phyloP scores from a whole-genome alignment of 192 early-diverging fungal species.

The Geranomyces variabilis region DNA sequence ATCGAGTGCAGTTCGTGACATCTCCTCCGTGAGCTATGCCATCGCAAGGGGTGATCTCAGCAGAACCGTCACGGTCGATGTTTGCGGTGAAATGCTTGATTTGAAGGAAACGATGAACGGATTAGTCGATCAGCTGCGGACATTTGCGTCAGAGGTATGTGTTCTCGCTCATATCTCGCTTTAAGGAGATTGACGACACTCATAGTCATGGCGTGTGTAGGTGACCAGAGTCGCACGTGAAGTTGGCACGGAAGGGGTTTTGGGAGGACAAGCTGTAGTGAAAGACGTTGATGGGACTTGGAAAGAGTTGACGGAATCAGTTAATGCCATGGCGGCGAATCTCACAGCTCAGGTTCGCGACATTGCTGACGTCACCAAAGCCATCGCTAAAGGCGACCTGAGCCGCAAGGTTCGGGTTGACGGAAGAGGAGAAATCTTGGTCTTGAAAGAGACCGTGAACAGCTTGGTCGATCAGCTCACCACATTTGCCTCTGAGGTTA shows the following conservation, averaged over 20 bases:
- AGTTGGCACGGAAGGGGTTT: conserved; percentile 71
- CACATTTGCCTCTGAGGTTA: conserved; percentile 64
- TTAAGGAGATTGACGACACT: too few relatives aligned
- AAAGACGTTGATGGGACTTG: conserved; percentile 58
- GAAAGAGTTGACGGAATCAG: conserved; percentile 70
- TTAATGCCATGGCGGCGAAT: conserved; percentile 73
- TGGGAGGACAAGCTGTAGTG: conserved; percentile 72
- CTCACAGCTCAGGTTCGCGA: conserved; percentile 62
- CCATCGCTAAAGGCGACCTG: conserved; percentile 68
- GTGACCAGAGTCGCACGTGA: conserved; percentile 72
- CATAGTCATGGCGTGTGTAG: conserved; percentile 19
- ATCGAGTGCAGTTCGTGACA: conserved; percentile 57
- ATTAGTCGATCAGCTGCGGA: conserved; percentile 69
- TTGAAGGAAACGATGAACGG: conserved; percentile 70
- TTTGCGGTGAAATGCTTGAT: conserved; percentile 68
- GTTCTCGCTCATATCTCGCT: too few relatives aligned
- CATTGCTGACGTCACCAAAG: conserved; percentile 65
- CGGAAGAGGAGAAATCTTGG: conserved; percentile 63
- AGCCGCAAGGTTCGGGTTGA: conserved; percentile 61
- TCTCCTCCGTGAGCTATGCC: conserved; percentile 67
- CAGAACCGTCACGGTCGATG: conserved; percentile 65
- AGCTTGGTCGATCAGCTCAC: conserved; percentile 64
- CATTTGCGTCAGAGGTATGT: conserved; percentile 56
- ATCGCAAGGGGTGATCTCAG: conserved; percentile 69
- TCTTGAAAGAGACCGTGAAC: conserved; percentile 70